Conservation (phyloP, 371 early-diverging fungal species). For the Smittium mucronatum region DNA sequence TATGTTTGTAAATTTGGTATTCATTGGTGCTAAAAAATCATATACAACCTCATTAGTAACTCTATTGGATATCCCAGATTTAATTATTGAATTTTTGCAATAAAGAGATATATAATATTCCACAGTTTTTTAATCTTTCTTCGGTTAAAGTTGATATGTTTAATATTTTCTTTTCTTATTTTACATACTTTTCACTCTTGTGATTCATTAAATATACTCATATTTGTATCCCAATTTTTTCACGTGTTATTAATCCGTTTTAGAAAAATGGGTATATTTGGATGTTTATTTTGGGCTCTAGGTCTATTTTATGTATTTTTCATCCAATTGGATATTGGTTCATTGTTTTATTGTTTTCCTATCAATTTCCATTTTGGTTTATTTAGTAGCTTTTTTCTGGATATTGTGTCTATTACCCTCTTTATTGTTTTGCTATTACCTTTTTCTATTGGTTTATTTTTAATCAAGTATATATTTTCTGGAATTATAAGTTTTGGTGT, state of each 20-base stretch:
- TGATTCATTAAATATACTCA: not conserved
- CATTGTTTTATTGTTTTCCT: not conserved
- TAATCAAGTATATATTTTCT: not conserved
- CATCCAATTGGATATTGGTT: not conserved
- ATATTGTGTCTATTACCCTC: not conserved
- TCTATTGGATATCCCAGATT: not conserved
- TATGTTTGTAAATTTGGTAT: not conserved
- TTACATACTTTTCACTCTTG: not conserved
- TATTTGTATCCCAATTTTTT: not conserved
- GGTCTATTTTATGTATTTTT: not conserved
- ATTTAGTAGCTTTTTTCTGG: not conserved
- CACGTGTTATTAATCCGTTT: conserved; percentile 1
- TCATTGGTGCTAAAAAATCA: not conserved
- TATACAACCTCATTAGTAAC: not conserved
- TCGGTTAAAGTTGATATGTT: not conserved
- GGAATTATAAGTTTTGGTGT: not conserved
- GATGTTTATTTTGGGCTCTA: conserved; percentile 5
- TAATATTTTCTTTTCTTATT: not conserved
- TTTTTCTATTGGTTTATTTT: not conserved
- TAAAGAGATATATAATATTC: not conserved
- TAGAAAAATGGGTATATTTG: not conserved
- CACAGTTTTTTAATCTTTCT: conserved; percentile 5
- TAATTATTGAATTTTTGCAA: not conserved
- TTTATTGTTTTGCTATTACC: no score
- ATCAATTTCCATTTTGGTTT: not conserved